Percentiles rank a stretch among this genome's conserved stretches.
Evolutionary conservation across 768 basidiomycete species (phyloP).

Genomic region (Leccinum rimulosum): DNA sequence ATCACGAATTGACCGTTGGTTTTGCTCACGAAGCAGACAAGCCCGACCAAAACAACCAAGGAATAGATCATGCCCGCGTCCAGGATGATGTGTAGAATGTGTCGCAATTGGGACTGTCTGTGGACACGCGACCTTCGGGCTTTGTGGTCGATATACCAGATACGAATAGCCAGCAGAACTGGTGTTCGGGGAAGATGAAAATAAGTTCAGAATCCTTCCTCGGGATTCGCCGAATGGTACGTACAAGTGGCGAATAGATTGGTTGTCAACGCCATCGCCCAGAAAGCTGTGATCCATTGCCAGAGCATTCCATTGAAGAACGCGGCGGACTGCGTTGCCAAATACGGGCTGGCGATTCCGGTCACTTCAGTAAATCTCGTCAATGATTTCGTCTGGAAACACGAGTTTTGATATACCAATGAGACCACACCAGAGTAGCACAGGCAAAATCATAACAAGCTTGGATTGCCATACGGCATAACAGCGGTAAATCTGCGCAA

Average conservation of each 20-base stretch:
- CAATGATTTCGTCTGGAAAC: background rate
- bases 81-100: conserved; percentile 1
- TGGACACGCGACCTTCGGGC: background rate
- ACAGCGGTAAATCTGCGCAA: background rate
- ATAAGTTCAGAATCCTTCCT: background rate
- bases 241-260: conserved; percentile 3
- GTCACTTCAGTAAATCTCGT: conserved; percentile 6
- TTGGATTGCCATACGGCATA: background rate
- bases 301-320: background rate
- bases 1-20: conserved; percentile 9
- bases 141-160: background rate
- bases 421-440: background rate
- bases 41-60: background rate
- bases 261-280: conserved; percentile 1
- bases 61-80: conserved; percentile 9
- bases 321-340: conserved; percentile 1
- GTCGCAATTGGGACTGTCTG: background rate
- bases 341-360: conserved; percentile 14
- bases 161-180: background rate
- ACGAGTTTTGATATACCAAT: background rate
- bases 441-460: background rate
- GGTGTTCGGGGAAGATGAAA: background rate
- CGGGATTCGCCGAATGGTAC: background rate
- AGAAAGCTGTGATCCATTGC: conserved; percentile 1
- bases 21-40: background rate